phyloP scores from a whole-genome alignment of 768 basidiomycete genomes.

The Mycena metata region DNA sequence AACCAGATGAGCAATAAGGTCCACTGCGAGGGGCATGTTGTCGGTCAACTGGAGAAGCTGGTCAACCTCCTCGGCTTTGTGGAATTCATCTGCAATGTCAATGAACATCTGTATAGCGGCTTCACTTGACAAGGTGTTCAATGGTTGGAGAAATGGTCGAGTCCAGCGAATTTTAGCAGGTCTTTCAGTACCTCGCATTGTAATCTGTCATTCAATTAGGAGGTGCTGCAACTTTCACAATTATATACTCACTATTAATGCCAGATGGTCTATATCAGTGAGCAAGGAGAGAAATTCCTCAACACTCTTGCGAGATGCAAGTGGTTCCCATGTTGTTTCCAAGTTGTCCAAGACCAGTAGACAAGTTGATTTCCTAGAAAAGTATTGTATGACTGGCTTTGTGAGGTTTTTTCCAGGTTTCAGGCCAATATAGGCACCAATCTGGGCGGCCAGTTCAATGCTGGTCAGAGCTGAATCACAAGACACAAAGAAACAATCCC shows the following conservation, averaged over 20 bases:
- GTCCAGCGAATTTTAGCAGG: background rate
- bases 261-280: background rate
- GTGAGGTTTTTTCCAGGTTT: conserved; percentile 1
- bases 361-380: background rate
- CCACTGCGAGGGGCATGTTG: too few species aligned
- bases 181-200: conserved; percentile 10
- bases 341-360: conserved; percentile 7
- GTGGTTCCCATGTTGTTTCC: conserved; percentile 12
- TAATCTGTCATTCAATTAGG: background rate
- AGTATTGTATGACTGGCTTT: background rate
- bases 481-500: background rate
- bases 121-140: background rate
- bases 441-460: background rate
- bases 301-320: background rate
- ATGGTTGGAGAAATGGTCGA: background rate
- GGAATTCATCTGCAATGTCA: conserved; percentile 4
- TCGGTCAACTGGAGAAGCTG: background rate
- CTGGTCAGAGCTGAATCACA: conserved; percentile 1
- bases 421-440: conserved; percentile 7
- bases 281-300: conserved; percentile 17
- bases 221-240: too few species aligned
- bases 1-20: too few species aligned
- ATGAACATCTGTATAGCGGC: background rate
- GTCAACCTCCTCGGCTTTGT: background rate
- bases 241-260: background rate